Base-by-base conservation (phyloP, 164 flowering plant species). In the Pachysandra terminalis region DNA sequence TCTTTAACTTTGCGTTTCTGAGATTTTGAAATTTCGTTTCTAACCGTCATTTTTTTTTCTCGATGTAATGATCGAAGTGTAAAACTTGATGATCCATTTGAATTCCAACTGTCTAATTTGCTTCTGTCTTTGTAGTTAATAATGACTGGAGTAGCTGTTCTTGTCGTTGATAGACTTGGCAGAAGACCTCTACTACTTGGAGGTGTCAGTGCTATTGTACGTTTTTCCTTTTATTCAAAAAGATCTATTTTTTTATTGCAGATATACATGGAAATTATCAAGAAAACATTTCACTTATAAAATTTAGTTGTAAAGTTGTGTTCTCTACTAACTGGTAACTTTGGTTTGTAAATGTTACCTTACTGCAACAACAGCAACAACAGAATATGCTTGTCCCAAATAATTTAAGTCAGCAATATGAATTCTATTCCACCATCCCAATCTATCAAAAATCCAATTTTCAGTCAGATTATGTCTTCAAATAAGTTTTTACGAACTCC, bases 121-220 rank as follows among this genome's bases (percentile, higher is more conserved):
- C 56, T 15, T 68, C 56, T 51, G 48, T 59, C 23, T 55, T 65
- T 78, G 63, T 56, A 90, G 97, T 79, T 91, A 71, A 71, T 95
- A 56, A 87, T 88, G 95, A 95, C 99, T 22, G 99, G 94, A 60
- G 76, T 69, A 28, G 97, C 98, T 60, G 97, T 95, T 69, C 68
- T 92, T 61, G 88, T 81, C 23, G 91, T 95, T 61, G 99, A 95
- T 82, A 89, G 78, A 77, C 77, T 95, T 80, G 99, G 99, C 53
- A 83, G 99, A 78, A 85, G 97, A 72, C 99, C 98, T 75, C 78
- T 95, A 78, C 84, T 95, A 27, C 87, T 95, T 63, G 91, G 90
- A 57, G 99, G 98, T 67, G 97, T 92, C 67, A 86, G 90, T 72
- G 99, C 97, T 35, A 89, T 90, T 63, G 98, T 91, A 84, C 83